Evolutionary conservation across 345 rosid genomes (phyloP).

Genomic region (Punica granatum): DNA sequence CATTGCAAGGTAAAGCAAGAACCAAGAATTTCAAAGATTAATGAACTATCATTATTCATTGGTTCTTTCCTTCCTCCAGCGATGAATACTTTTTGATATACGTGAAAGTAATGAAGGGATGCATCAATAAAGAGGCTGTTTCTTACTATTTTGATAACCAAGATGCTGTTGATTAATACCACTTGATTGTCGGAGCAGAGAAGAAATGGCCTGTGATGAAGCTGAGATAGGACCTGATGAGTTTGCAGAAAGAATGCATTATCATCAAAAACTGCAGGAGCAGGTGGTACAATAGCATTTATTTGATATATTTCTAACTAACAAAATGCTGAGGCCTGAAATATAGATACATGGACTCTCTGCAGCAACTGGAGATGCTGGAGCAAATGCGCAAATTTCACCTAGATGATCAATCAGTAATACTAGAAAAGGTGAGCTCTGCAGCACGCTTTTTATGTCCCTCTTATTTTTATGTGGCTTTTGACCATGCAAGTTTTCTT

Average conservation of each 20-base stretch:
- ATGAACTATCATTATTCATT: too few species aligned
- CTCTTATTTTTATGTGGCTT: not conserved
- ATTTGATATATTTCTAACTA: not conserved
- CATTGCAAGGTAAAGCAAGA: conserved; percentile 31
- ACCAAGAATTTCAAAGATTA: not conserved
- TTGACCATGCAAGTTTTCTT: not conserved
- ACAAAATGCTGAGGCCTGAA: not conserved
- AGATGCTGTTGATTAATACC: not conserved
- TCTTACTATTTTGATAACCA: not conserved
- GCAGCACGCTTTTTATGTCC: not conserved
- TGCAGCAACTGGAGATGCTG: conserved; percentile 87
- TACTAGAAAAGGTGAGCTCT: conserved; percentile 51
- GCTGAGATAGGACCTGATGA: conserved; percentile 67
- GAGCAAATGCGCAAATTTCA: conserved; percentile 60
- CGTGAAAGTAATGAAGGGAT: too few species aligned
- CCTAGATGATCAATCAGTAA: conserved; percentile 62
- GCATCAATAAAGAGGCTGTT: too few species aligned
- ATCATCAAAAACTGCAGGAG: conserved; percentile 49
- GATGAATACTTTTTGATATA: not conserved
- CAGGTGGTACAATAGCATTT: conserved; percentile 26
- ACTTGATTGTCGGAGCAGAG: conserved; percentile 27
- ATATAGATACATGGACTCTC: not conserved
- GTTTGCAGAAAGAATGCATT: conserved; percentile 44
- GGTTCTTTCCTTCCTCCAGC: not conserved
- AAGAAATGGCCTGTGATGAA: conserved; percentile 74